phyloP scores from a whole-genome alignment of 2,329 filamentous ascomycete species.

The Zymoseptoria ardabiliae region DNA sequence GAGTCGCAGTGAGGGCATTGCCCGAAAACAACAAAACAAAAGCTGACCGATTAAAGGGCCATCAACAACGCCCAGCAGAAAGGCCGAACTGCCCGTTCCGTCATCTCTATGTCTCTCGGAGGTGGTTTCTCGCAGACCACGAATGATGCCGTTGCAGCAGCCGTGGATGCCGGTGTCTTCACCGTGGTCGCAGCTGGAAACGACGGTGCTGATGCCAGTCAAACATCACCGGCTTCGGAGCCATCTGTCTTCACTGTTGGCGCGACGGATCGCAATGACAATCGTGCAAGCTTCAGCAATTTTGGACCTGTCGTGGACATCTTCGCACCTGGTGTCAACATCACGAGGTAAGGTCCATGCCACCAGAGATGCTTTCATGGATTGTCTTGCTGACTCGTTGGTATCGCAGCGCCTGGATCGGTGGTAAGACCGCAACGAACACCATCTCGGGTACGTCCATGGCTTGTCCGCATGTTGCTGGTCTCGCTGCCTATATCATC shows the following conservation, averaged over 20 bases:
- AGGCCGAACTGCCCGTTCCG: constrained; percentile 58
- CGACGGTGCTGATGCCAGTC: constrained; percentile 22
- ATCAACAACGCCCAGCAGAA: constrained; percentile 54
- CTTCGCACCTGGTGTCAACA: constrained; percentile 43
- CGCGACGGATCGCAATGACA: constrained; percentile 27
- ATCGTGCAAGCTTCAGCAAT: constrained; percentile 34
- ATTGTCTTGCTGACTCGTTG: no score
- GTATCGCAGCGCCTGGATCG: constrained; percentile 35
- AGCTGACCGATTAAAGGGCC: constrained; percentile 14
- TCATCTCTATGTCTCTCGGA: constrained; percentile 36
- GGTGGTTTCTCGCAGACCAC: constrained; percentile 30
- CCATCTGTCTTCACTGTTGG: constrained; percentile 30
- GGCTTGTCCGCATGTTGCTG: constrained; percentile 28
- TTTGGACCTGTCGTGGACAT: constrained; percentile 35
- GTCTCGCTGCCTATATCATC: constrained; percentile 21
- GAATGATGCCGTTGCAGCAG: constrained; percentile 33
- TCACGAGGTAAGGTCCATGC: constrained; percentile 32
- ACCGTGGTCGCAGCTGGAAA: constrained; percentile 34
- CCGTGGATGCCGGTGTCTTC: constrained; percentile 33
- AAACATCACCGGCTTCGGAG: constrained; percentile 30
- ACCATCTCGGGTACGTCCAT: constrained; percentile 43
- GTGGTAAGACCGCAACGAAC: constrained; percentile 40
- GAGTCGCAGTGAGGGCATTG: no score
- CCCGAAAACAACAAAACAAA: no score
- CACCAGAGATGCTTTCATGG: no score